phyloP scores from a whole-genome alignment of 2,329 filamentous ascomycete species.

The Periconia digitata region DNA sequence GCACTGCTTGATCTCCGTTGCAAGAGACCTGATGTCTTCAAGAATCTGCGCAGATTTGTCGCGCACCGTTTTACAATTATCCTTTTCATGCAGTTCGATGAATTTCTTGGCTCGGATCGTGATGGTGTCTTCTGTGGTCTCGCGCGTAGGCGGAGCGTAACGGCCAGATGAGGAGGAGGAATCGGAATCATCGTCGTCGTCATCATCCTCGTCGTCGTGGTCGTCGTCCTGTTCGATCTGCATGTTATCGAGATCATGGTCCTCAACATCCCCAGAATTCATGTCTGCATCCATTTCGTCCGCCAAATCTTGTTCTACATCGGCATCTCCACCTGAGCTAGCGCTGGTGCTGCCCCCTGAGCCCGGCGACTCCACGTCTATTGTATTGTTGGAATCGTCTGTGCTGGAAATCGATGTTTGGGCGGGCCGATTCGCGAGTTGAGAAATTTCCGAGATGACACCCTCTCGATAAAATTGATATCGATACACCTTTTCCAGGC shows the following conservation, averaged over 20 bases:
- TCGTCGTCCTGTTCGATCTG: slow-evolving; percentile 61
- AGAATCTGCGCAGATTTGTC: slow-evolving; percentile 78
- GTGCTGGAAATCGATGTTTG: slow-evolving; percentile 31
- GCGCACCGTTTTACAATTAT: slow-evolving; percentile 73
- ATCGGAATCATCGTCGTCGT: slow-evolving; percentile 65
- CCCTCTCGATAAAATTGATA: slow-evolving; percentile 98
- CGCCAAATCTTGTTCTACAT: slow-evolving; percentile 49
- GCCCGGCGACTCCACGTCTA: slow-evolving; percentile 28
- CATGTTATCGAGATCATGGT: slow-evolving; percentile 58
- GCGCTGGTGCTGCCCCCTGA: slow-evolving; percentile 24
- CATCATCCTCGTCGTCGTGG: slow-evolving; percentile 59
- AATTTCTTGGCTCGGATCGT: slow-evolving; percentile 78
- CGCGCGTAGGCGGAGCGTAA: slow-evolving; percentile 23
- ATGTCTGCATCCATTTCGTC: slow-evolving; percentile 57
- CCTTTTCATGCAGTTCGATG: slow-evolving; percentile 77
- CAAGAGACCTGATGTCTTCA: slow-evolving; percentile 69
- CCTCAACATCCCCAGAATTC: slow-evolving; percentile 51
- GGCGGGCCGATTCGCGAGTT: slow-evolving; percentile 63
- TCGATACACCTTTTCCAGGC: slow-evolving; percentile 84
- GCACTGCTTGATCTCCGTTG: slow-evolving; percentile 69
- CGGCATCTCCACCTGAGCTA: slow-evolving; percentile 28
- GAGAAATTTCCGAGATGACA: slow-evolving; percentile 87
- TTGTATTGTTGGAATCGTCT: slow-evolving; percentile 26
- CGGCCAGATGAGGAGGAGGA: slow-evolving; percentile 57
- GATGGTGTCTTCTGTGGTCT: slow-evolving; percentile 71